Evolutionary conservation across 2,329 filamentous ascomycete genomes (phyloP), one percentile per base, ranked within the genome.

Genomic region (Arthrobotrys pseudoclavata): DNA sequence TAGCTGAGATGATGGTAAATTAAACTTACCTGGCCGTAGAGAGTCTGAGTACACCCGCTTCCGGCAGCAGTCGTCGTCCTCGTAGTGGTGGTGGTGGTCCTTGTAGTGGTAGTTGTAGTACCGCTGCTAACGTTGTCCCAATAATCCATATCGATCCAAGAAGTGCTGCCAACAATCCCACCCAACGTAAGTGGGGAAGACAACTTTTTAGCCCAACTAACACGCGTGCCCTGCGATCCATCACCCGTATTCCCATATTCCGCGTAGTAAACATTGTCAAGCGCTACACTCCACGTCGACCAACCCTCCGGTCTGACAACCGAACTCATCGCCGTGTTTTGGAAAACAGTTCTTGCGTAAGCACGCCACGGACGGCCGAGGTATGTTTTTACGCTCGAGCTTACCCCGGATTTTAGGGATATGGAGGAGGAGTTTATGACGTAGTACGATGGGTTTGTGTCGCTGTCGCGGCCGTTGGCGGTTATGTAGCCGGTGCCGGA

Each of bases 271-370:
- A 90, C 87, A 50, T 87, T 83, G 37, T 84, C 84, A n/a, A 84
- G 81, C 50, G 86, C 84, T 1, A 84, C 84, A 71, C 85, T 86
- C 89, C 89, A 91, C 29, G 84, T 81, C 1, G 80, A 82, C 89
- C 90, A 91, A 0, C 89, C 90, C 0, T 86, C 86, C 1, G 84
- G 75, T 80, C 90, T 90, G 80, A 91, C 86, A 20, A 91, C 87
- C 24, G 84, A 83, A 7, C 84, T 85, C 83, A 91, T 84, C 34
- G 81, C 81, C 0, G 87, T 87, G 62, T 85, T 83, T 82, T 88
- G 87, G 82, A 88, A 85, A 10, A 85, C 84, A 15, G 88, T 87
- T n/a, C 86, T 82, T 9, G 87, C 85, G 74, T 86, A 88, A 67
- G 85, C 83, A 34, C 84, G 81, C 86, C 87, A 89, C 22, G 87